Conservation (phyloP, 805 yeast genomes). For the Crinitomyces ghanaensis region DNA sequence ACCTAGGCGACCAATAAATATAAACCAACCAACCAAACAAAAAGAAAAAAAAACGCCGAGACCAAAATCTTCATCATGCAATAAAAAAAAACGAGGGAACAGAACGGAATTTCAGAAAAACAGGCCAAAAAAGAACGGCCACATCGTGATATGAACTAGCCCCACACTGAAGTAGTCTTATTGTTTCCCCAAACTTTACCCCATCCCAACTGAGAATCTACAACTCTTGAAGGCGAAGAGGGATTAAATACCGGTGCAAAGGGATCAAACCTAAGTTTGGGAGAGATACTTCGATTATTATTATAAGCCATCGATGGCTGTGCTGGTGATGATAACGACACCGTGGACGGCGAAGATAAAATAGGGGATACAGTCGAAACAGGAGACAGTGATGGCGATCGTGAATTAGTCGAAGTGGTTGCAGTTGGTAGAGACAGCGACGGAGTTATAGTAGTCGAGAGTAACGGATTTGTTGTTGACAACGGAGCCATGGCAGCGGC, state of each 20-base stretch:
- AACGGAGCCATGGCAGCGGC: no score
- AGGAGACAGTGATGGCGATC: slow-evolving; percentile 3
- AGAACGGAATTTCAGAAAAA: slow-evolving; percentile 1
- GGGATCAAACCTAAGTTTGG: slow-evolving; percentile 14
- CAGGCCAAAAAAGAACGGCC: slow-evolving; percentile 3
- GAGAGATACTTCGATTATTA: slow-evolving; percentile 9
- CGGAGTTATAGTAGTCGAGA: neutral
- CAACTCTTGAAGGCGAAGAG: neutral
- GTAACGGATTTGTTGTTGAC: neutral
- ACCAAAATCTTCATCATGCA: slow-evolving; percentile 3
- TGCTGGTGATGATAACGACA: neutral
- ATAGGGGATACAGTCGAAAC: no score
- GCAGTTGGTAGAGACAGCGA: neutral
- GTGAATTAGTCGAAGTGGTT: neutral
- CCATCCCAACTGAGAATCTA: slow-evolving; percentile 7
- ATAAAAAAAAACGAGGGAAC: no score
- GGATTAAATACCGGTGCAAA: slow-evolving; percentile 11
- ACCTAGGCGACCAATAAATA: no score
- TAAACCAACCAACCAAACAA: slow-evolving; percentile 1
- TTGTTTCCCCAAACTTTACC: slow-evolving; percentile 14
- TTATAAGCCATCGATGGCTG: no score
- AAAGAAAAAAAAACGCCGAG: neutral
- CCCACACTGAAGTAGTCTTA: slow-evolving; percentile 15
- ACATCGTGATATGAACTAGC: slow-evolving; percentile 3
- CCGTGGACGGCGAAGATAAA: slow-evolving; percentile 1